Conservation (phyloP, 257 asterid genomes). For the Plantago major region DNA sequence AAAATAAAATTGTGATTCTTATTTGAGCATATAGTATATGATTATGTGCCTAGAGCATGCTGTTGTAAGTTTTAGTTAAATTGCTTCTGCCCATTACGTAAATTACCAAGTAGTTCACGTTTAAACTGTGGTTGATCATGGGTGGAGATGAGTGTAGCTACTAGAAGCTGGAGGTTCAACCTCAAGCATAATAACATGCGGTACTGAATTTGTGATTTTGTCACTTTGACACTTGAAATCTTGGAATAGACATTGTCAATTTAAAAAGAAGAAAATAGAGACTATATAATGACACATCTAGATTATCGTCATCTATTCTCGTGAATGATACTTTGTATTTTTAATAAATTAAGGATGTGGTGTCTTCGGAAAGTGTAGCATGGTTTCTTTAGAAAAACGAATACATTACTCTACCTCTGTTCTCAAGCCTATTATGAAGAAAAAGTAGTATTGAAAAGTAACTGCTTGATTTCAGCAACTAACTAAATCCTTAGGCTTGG, state of each 20-base stretch:
- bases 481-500: too few species aligned
- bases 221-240: background rate
- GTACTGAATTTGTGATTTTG: background rate
- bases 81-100: background rate
- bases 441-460: too few species aligned
- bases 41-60: slow-evolving; percentile 5
- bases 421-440: too few species aligned
- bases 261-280: too few species aligned
- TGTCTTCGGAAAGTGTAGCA: too few species aligned
- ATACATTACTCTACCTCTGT: too few species aligned
- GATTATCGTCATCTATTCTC: too few species aligned
- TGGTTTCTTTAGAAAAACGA: too few species aligned
- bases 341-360: background rate
- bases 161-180: background rate
- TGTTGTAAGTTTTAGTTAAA: background rate
- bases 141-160: background rate
- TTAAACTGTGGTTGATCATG: background rate
- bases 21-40: slow-evolving; percentile 6
- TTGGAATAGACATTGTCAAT: too few species aligned
- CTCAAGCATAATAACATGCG: background rate
- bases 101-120: background rate
- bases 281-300: too few species aligned
- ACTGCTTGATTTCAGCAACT: too few species aligned
- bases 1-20: slow-evolving; percentile 16
- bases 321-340: background rate